phyloP scores from a whole-genome alignment of 768 basidiomycete genomes.

The Tylopilus sp. region DNA sequence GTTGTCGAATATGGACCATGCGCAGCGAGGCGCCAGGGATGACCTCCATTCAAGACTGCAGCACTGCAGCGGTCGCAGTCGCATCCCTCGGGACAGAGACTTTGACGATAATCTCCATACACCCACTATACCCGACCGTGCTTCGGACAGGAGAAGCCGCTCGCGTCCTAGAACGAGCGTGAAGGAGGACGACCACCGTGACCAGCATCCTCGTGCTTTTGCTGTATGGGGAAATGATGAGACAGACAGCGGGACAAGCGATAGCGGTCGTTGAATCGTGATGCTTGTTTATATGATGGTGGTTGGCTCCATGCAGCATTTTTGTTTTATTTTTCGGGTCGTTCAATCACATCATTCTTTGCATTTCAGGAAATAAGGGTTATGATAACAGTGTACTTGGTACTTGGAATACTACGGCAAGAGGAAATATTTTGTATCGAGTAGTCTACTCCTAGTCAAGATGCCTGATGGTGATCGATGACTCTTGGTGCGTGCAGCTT shows the following conservation, averaged over 20 bases:
- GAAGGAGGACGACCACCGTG: constrained; percentile 24
- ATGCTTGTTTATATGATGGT: background rate
- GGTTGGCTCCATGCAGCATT: background rate
- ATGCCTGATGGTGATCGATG: background rate
- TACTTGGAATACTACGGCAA: background rate
- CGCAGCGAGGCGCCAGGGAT: constrained; percentile 50
- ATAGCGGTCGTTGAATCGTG: constrained; percentile 47
- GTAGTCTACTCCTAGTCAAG: too few relatives aligned
- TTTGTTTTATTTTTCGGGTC: constrained; percentile 8
- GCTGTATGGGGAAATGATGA: constrained; percentile 89
- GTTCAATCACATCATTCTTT: background rate
- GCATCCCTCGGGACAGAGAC: constrained; percentile 61
- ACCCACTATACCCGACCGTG: constrained; percentile 48
- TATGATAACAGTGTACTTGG: background rate
- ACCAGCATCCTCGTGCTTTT: constrained; percentile 56
- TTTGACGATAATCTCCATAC: constrained; percentile 57
- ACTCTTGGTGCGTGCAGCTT: background rate
- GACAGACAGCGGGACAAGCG: constrained; percentile 81
- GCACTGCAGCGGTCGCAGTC: constrained; percentile 43
- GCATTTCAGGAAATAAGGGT: background rate
- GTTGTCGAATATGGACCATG: constrained; percentile 32
- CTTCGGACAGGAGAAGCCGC: constrained; percentile 12
- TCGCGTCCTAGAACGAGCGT: constrained; percentile 9
- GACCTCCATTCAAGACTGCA: constrained; percentile 43
- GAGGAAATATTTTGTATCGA: background rate